Base-by-base conservation (phyloP, 78 protist species). In the Dictyostelium capitatum region DNA sequence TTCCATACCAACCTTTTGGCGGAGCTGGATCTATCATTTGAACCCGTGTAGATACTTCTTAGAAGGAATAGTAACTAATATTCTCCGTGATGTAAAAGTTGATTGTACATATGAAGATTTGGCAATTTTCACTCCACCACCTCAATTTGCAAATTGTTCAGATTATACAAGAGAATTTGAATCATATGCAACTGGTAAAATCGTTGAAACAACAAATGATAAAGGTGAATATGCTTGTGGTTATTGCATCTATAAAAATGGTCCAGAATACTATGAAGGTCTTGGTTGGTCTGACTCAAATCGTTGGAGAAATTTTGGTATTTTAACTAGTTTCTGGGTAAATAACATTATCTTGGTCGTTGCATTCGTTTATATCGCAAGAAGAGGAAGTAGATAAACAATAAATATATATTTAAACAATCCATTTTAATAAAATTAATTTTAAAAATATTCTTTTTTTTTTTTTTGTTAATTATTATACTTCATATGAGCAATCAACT, bases 41-140 rank as follows among this genome's bases (percentile, higher is more conserved):
- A 75, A 67, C 4, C 95, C 95, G 9, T 37, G 64, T 37, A 14
- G 59, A 32, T 91, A 91, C 23, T 59, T 91, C 69, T 37, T 91
- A 7, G 95, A 91, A 43, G 95, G 95, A 10, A 25, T 91, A 43
- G 57, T 82, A 32, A 82, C 95, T 30, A 73, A 69, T 9, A 83
- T 82, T 7, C 43, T 91, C 11, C 11, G 47, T 0, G 1, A 57
- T 20, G 47, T 57, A 25, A 9, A 28, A 1, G 89, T 91, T 10
- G 0, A 8, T 8, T 91, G 95, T 43, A 15, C 80, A 3, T 1
- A 32, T 9, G 80, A 79, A 28, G 95, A 91, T 74, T 41, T 82
- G 1, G 30, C 74, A 10, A 3, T 37, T 46, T 91, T 83, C 83
- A 41, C 69, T 3, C 54, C 74, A 28, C 90, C 95, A 30, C 5